Conservation (phyloP, 106 monocot genomes). For the Dendrobium huoshanense region DNA sequence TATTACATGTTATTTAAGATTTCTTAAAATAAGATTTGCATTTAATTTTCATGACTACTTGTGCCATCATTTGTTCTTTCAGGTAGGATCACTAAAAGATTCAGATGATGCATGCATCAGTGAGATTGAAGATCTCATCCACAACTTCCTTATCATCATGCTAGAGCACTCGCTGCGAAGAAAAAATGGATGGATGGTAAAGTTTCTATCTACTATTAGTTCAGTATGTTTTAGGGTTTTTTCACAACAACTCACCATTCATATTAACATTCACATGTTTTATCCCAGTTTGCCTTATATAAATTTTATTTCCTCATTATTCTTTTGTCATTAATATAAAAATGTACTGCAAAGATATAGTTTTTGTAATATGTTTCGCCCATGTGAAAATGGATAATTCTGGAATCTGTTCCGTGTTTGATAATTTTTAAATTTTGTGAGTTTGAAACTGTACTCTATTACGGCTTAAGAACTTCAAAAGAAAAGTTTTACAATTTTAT, state of each 20-base stretch:
- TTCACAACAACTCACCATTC: background rate
- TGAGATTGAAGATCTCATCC: constrained; percentile 94
- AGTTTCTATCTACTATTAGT: constrained; percentile 5
- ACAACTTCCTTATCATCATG: constrained; percentile 88
- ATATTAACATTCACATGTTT: background rate
- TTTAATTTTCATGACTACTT: background rate
- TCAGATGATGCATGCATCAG: constrained; percentile 47
- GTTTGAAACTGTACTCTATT: background rate
- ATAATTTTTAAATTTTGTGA: background rate
- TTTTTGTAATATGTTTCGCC: background rate
- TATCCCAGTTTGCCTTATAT: background rate
- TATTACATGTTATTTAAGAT: background rate
- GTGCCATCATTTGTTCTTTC: constrained; percentile 2
- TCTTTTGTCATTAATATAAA: background rate
- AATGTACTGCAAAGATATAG: background rate
- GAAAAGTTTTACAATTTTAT: background rate
- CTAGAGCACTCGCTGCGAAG: constrained; percentile 95
- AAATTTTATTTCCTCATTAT: background rate
- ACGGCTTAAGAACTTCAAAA: background rate
- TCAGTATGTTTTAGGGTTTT: background rate
- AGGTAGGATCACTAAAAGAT: constrained; percentile 52
- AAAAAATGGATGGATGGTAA: constrained; percentile 98
- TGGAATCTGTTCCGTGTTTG: background rate
- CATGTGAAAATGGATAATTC: background rate
- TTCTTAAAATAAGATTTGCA: background rate